These are phyloP conservation scores for Bolboschoenoplectus hybrid DNA, from an alignment of 202 grass and related monocot species.

Conservation along the genomic window DNA sequence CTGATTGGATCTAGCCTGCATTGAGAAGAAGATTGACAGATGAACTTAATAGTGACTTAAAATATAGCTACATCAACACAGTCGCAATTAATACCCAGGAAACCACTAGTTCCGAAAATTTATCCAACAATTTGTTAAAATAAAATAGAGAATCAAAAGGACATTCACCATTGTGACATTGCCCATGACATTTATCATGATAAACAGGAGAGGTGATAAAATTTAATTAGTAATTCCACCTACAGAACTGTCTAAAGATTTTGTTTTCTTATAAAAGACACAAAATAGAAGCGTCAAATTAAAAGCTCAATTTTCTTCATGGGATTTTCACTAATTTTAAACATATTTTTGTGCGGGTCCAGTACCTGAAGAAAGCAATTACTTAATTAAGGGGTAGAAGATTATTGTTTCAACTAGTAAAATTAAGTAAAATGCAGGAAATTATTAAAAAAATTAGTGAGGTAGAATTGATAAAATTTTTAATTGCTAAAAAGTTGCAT, in stretches of 20 bases:
- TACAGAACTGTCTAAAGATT: too few species aligned
- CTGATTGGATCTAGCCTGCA: constrained; percentile 44
- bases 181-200: not conserved
- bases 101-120: constrained; percentile 1
- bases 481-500: not conserved
- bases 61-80: not conserved
- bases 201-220: not conserved
- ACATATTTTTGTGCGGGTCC: not conserved
- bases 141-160: constrained; percentile 14
- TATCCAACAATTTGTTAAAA: not conserved
- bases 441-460: constrained; percentile 16
- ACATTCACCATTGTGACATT: constrained; percentile 23
- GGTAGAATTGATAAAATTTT: not conserved
- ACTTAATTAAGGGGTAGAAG: constrained; percentile 5
- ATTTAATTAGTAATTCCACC: not conserved
- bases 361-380: not conserved
- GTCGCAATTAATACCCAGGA: not conserved
- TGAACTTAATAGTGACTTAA: not conserved
- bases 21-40: not conserved
- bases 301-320: not conserved
- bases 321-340: constrained; percentile 2
- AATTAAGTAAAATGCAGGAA: not conserved
- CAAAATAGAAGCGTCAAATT: not conserved
- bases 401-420: not conserved
- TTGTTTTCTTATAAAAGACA: not conserved